Conservation (phyloP, 140 eudicot species). For the Ambrosia hybrid region DNA sequence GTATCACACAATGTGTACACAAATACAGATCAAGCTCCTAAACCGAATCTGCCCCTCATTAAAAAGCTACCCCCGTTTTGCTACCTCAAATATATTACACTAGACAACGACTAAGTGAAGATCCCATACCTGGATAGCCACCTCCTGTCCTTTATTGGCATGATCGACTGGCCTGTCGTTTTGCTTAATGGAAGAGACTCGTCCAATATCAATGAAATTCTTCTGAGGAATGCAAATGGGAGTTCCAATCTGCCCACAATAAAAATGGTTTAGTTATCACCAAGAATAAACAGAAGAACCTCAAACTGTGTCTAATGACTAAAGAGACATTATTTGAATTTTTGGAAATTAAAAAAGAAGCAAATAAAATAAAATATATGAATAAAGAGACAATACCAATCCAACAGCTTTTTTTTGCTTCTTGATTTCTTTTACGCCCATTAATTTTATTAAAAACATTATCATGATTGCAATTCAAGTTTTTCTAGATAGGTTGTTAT, state of each 20-base stretch:
- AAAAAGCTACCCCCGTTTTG: background rate
- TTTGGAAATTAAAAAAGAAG: background rate
- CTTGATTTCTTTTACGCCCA: too few species aligned
- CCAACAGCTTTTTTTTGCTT: too few species aligned
- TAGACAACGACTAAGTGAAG: background rate
- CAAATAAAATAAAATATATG: background rate
- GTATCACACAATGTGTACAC: background rate
- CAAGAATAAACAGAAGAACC: background rate
- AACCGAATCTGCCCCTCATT: background rate
- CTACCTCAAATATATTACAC: background rate
- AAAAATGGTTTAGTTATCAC: background rate
- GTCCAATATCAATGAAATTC: conserved; percentile 77
- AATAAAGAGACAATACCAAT: too few species aligned
- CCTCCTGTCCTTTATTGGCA: conserved; percentile 85
- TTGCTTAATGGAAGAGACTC: conserved; percentile 77
- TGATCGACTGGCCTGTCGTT: conserved; percentile 76
- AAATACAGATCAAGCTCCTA: background rate
- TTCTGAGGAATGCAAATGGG: conserved; percentile 77
- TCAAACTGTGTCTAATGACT: background rate
- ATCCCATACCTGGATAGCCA: conserved; percentile 78
- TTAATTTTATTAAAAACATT: background rate
- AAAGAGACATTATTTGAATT: background rate
- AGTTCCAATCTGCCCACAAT: conserved; percentile 66
- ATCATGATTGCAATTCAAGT: background rate
- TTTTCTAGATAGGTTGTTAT: background rate